phyloP scores from a whole-genome alignment of 2,329 filamentous ascomycete species.

The Hypoxylon sp. region DNA sequence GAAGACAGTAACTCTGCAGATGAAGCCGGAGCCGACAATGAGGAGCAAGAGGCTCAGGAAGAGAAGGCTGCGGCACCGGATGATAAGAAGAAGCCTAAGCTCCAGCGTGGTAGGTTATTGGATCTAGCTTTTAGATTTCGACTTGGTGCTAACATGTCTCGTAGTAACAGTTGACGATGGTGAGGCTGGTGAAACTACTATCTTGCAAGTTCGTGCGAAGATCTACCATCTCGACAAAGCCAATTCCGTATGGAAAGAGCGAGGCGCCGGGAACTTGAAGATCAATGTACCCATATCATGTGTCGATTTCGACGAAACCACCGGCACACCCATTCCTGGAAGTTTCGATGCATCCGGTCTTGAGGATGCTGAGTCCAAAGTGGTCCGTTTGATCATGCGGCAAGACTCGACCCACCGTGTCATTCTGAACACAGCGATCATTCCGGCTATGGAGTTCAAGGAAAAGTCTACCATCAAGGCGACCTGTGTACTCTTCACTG shows the following conservation, averaged over 20 bases:
- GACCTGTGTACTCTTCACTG: conserved; percentile 77
- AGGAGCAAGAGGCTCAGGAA: conserved; percentile 66
- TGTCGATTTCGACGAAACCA: conserved; percentile 68
- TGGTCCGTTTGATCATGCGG: conserved; percentile 86
- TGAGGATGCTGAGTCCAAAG: conserved; percentile 65
- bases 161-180: conserved; percentile 83
- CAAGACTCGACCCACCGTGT: conserved; percentile 91
- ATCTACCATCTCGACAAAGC: conserved; percentile 83
- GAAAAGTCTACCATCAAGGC: conserved; percentile 81
- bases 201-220: conserved; percentile 84
- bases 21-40: conserved; percentile 61
- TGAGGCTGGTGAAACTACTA: conserved; percentile 84
- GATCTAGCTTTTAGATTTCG: conserved; percentile 43
- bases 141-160: conserved; percentile 45
- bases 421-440: conserved; percentile 86
- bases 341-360: conserved; percentile 70
- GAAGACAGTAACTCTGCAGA: conserved; percentile 59
- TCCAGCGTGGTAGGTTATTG: conserved; percentile 76
- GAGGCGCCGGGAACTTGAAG: conserved; percentile 86
- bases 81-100: conserved; percentile 75
- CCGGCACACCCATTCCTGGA: conserved; percentile 64
- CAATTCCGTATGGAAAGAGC: conserved; percentile 86
- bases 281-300: conserved; percentile 79
- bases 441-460: conserved; percentile 84
- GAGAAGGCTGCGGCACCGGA: conserved; percentile 52